A percentile compares a stretch with the other conserved stretches of the same genome.
These are phyloP conservation scores for Colletotrichum sp. DNA, from an alignment of 2,329 filamentous ascomycete species.

Conservation along the genomic window DNA sequence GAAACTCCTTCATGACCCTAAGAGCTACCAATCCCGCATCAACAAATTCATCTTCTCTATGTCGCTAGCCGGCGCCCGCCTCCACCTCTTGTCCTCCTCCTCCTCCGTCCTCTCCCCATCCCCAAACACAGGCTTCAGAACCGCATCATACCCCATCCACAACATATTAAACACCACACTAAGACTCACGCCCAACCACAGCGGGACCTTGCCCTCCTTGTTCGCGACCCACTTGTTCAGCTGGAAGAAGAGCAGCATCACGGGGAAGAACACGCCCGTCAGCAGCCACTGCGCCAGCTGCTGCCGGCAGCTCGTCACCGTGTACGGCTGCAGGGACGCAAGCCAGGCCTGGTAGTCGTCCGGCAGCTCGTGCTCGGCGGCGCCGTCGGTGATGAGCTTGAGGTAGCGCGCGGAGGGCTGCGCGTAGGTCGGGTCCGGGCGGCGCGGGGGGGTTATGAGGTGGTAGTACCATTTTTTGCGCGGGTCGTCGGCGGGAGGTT, in stretches of 20 bases:
- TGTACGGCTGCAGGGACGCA: constrained; percentile 71
- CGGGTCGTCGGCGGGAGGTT: too few relatives aligned
- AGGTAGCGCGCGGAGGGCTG: constrained; percentile 87
- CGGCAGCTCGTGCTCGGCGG: constrained; percentile 80
- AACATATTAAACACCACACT: constrained; percentile 48
- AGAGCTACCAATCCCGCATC: not conserved
- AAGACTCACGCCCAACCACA: constrained; percentile 69
- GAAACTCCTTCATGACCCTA: not conserved
- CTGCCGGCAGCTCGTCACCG: constrained; percentile 70
- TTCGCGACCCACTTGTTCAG: constrained; percentile 60
- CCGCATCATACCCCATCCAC: constrained; percentile 51
- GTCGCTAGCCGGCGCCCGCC: constrained; percentile 9
- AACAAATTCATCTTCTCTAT: constrained; percentile 28
- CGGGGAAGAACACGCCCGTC: constrained; percentile 40
- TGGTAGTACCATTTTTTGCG: constrained; percentile 51
- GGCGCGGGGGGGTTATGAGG: constrained; percentile 49
- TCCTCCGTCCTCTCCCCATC: constrained; percentile 77
- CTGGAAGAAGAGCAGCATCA: not conserved
- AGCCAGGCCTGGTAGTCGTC: constrained; percentile 79
- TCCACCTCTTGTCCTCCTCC: constrained; percentile 17
- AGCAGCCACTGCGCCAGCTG: constrained; percentile 70
- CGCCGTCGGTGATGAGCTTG: constrained; percentile 79
- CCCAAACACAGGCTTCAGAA: constrained; percentile 71
- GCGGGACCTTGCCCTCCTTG: constrained; percentile 69
- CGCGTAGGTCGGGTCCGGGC: constrained; percentile 74